Evolutionary conservation across 208 protist species (phyloP).

Genomic region (Strigomonas culicis): DNA sequence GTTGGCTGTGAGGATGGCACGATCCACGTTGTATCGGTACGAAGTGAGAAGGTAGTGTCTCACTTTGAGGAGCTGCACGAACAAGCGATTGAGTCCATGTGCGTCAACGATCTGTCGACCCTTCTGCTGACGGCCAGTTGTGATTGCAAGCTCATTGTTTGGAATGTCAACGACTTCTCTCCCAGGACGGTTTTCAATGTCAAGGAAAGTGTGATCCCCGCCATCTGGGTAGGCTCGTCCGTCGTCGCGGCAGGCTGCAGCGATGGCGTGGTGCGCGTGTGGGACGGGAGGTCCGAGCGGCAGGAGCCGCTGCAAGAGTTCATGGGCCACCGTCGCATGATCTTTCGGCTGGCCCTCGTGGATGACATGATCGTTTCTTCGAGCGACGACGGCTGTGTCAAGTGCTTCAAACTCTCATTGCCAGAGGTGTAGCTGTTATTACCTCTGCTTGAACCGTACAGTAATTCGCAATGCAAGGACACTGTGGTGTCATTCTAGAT

Average conservation of each 20-base stretch:
- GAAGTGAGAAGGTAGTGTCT: constrained; percentile 50
- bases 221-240: constrained; percentile 47
- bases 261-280: constrained; percentile 75
- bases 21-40: constrained; percentile 70
- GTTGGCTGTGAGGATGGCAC: constrained; percentile 85
- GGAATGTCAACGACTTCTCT: constrained; percentile 67
- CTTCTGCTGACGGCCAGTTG: constrained; percentile 75
- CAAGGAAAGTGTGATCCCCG: constrained; percentile 78
- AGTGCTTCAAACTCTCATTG: constrained; percentile 41
- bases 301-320: constrained; percentile 41
- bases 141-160: constrained; percentile 78
- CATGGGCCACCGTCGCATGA: constrained; percentile 83
- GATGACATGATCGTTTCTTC: constrained; percentile 30
- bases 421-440: too few species aligned
- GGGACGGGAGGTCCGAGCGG: constrained; percentile 64
- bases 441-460: too few species aligned
- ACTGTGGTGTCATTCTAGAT: too few species aligned
- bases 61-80: constrained; percentile 72
- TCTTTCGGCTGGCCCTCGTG: constrained; percentile 46
- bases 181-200: constrained; percentile 49
- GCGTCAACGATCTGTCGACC: constrained; percentile 27
- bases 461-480: too few species aligned
- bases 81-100: constrained; percentile 81
- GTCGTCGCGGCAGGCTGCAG: constrained; percentile 71
- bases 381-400: constrained; percentile 74